Evolutionary conservation across 352 stramenopile species (phyloP).

Genomic region (Phytophthora multivora): DNA sequence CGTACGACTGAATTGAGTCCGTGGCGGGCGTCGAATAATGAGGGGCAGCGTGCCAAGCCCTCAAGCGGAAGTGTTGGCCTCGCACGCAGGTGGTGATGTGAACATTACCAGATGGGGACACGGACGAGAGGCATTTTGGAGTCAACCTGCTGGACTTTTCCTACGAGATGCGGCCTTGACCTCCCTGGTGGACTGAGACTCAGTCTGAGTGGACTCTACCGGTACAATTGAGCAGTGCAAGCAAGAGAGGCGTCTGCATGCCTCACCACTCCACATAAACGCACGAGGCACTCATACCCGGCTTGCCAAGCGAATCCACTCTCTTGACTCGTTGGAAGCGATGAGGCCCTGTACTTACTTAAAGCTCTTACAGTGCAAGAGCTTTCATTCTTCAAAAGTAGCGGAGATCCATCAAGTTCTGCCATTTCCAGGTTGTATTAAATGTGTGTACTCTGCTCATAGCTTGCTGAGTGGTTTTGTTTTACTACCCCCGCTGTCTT

Average conservation of each 20-base stretch:
- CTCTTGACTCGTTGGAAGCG: conserved; percentile 6
- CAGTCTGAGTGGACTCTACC: not conserved
- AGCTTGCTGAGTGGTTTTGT: conserved; percentile 19
- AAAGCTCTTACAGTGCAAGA: too few relatives aligned
- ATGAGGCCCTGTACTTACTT: not conserved
- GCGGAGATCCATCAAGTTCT: not conserved
- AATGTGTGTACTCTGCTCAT: conserved; percentile 17
- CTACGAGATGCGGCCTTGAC: conserved; percentile 9
- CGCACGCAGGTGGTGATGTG: conserved; percentile 27
- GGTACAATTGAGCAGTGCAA: conserved; percentile 5
- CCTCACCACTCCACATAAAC: conserved; percentile 11
- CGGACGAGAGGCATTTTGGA: conserved; percentile 10
- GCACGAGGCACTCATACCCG: not conserved
- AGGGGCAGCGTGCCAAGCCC: conserved; percentile 1
- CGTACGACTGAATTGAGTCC: conserved; percentile 6
- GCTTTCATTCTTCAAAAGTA: too few relatives aligned
- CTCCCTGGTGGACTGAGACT: not conserved
- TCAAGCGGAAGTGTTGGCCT: conserved; percentile 4
- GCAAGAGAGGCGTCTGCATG: not conserved
- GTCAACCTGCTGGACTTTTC: conserved; percentile 11
- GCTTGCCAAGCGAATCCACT: not conserved
- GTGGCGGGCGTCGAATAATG: conserved; percentile 17
- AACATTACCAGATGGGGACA: conserved; percentile 26
- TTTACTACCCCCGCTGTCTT: conserved; percentile 28
- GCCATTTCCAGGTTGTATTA: not conserved